A percentile compares a stretch with the other conserved stretches of the same genome.
Conservation (phyloP, 371 early-diverging fungal genomes). For the Gilbertella persicaria region DNA sequence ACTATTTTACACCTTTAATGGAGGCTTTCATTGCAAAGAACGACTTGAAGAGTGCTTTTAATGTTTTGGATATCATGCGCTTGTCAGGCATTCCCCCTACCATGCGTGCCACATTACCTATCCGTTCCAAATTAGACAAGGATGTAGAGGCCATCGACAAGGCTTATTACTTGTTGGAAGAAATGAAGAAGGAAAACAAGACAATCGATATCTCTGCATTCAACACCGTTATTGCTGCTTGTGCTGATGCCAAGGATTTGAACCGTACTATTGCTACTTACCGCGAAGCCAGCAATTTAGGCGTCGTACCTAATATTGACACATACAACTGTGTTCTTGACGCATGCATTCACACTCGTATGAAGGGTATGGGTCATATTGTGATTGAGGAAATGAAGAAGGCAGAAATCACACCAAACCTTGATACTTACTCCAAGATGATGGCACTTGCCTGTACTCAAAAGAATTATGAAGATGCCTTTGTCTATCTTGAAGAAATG, state of each 20-base stretch:
- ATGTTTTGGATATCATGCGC: constrained; percentile 69
- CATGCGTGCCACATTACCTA: constrained; percentile 42
- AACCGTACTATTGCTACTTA: constrained; percentile 58
- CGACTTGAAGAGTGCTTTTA: constrained; percentile 65
- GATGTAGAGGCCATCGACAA: constrained; percentile 44
- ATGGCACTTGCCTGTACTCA: constrained; percentile 53
- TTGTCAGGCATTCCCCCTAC: constrained; percentile 49
- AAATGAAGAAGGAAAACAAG: constrained; percentile 49
- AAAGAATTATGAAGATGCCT: constrained; percentile 74
- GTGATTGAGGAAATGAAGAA: constrained; percentile 60
- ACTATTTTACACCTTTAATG: constrained; percentile 71
- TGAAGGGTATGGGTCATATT: constrained; percentile 57
- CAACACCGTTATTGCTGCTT: constrained; percentile 63
- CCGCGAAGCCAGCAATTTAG: constrained; percentile 50
- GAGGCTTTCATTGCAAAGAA: constrained; percentile 61
- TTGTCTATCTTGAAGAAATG: constrained; percentile 78
- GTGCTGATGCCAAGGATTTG: constrained; percentile 52
- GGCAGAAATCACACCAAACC: constrained; percentile 55
- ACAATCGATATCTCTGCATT: constrained; percentile 61
- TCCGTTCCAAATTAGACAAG: constrained; percentile 24
- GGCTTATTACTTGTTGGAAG: constrained; percentile 56
- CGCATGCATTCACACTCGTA: constrained; percentile 54
- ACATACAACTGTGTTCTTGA: constrained; percentile 67
- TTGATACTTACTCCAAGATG: constrained; percentile 63
- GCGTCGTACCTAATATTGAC: constrained; percentile 53